phyloP scores from a whole-genome alignment of 768 basidiomycete species.

The Chalciporus chontae region DNA sequence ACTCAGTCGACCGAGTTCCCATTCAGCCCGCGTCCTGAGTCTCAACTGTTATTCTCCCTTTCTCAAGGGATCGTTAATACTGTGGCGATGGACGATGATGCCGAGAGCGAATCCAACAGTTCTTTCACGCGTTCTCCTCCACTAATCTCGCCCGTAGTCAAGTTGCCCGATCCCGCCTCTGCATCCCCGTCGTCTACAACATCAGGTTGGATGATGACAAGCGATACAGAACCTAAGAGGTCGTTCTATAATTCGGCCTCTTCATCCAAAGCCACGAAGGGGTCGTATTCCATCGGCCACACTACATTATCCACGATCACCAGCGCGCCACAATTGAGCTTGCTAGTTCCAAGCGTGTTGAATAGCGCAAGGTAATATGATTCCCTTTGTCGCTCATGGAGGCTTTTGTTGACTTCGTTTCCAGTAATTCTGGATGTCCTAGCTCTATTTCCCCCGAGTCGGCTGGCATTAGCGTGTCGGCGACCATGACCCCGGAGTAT shows the following conservation, averaged over 20 bases:
- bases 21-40: constrained; percentile 30
- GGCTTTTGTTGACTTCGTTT: constrained; percentile 3
- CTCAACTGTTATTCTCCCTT: constrained; percentile 16
- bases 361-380: constrained; percentile 12
- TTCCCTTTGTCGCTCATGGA: neutral
- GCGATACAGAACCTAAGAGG: constrained; percentile 18
- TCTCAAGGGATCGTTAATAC: constrained; percentile 14
- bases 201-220: constrained; percentile 30
- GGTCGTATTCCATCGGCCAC: constrained; percentile 5
- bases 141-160: constrained; percentile 27
- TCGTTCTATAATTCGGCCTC: constrained; percentile 11
- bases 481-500: constrained; percentile 31
- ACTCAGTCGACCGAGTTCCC: constrained; percentile 18
- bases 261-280: constrained; percentile 10
- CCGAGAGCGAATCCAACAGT: constrained; percentile 18
- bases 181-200: constrained; percentile 21
- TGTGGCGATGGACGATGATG: constrained; percentile 10
- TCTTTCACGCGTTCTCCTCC: constrained; percentile 28
- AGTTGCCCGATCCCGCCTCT: constrained; percentile 23
- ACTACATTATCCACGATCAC: constrained; percentile 7
- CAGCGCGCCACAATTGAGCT: constrained; percentile 24
- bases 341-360: constrained; percentile 24
- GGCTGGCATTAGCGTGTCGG: constrained; percentile 28
- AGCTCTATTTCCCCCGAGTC: constrained; percentile 34
- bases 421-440: constrained; percentile 24